phyloP scores from a whole-genome alignment of 345 rosid species.

The Alliaria petiolata region DNA sequence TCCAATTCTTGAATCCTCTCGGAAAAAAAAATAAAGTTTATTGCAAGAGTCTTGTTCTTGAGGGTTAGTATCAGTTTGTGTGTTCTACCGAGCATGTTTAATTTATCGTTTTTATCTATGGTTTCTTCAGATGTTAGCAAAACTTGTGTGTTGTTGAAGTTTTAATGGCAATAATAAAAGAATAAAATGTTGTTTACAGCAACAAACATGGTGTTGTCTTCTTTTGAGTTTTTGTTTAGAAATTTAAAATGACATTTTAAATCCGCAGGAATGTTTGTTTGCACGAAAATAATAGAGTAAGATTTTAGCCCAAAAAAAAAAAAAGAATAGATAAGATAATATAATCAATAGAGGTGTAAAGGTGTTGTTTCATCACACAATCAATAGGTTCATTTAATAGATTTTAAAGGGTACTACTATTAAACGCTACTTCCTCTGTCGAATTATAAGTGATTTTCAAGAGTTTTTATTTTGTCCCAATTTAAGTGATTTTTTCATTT shows the following conservation, averaged over 20 bases:
- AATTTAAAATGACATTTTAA: not conserved
- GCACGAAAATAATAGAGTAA: not conserved
- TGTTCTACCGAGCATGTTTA: not conserved
- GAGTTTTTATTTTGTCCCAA: too few relatives aligned
- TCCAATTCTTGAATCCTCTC: not conserved
- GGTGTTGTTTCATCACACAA: too few relatives aligned
- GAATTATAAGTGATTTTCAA: too few relatives aligned
- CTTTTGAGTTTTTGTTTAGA: too few relatives aligned
- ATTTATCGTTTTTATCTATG: not conserved
- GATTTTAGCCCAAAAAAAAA: too few relatives aligned
- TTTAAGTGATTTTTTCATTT: too few relatives aligned
- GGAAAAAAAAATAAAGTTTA: not conserved
- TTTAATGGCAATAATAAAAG: not conserved
- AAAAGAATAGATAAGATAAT: too few relatives aligned
- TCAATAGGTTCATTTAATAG: too few relatives aligned
- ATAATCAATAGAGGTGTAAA: too few relatives aligned
- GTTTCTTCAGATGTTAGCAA: conserved; percentile 4
- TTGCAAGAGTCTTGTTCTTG: not conserved
- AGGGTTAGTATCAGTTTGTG: not conserved
- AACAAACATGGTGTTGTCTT: not conserved
- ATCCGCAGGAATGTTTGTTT: not conserved
- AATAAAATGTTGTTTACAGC: not conserved
- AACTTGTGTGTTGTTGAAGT: not conserved
- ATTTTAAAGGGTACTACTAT: too few relatives aligned
- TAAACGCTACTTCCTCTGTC: too few relatives aligned